Base-by-base conservation (phyloP, 371 early-diverging fungal genomes). In the Massospora cicadina region DNA sequence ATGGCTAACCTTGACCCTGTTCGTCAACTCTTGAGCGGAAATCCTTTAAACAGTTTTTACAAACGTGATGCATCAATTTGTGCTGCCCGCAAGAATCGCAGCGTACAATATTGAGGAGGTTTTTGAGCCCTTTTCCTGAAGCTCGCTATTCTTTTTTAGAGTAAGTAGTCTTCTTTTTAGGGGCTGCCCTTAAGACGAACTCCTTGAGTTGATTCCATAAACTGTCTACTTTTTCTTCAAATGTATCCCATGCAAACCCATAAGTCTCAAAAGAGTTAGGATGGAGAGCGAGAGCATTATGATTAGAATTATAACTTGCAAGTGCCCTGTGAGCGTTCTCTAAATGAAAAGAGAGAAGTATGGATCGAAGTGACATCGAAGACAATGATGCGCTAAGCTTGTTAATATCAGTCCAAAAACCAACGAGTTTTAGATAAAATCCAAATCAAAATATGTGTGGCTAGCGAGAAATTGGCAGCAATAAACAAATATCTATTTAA, bases 161-260 rank as follows among this genome's bases (percentile, higher is more conserved):
- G 68, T 90, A 89, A 24, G 90, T 87, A 0, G 90, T 89, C 74
- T 86, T 83, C 78, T 86, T 84, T 74, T 90, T 90, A 27, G 91
- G 91, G 54, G 85, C 91, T n/a, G 77, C 70, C 54, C 54, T 54
- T 60, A 70, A 33, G 53, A 70, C 53, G 31, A 24, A 23, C 17
- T 62, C 65, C 27, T 60, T 55, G 30, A 69, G 28, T 21, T 60
- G 30, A n/a, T 57, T 27, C 13, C 17, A 27, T 26, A 17, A 57
- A 10, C 28, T 13, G 13, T 27, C 58, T 25, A 57, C 3, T 57
- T 27, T 57, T n/a, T n/a, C 58, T 57, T 13, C 58, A 25, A 57
- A 12, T 12, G 3, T 23, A n/a, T 12, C 28, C 58, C 58, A 57
- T 10, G 58, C n/a, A 26, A 43, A 17, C 5, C 43, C 43, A 43